Evolutionary conservation across 495 filamentous ascomycete genomes (phyloP), one percentile per base, ranked within the genome.

Genomic region (Clohesyomyces aquaticus): DNA sequence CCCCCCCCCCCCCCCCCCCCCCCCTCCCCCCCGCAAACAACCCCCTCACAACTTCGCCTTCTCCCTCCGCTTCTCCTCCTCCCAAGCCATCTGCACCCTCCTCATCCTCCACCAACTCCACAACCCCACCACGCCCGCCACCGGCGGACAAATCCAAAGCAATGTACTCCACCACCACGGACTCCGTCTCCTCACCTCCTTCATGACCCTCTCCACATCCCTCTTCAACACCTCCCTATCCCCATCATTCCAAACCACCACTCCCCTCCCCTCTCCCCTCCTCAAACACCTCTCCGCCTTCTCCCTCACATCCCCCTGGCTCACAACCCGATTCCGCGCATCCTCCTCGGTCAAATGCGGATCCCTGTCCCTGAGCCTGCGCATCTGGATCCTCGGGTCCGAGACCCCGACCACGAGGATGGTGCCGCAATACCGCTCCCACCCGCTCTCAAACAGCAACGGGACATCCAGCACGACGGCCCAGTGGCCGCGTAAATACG

Each of bases 401-500:
- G 73, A 75, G 11, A 96, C 91, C 0, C 86, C 90, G 0, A 98
- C 92, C 10, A 98, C 91, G 52, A 96, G 72, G 0, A 97, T 89
- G 3, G 83, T 84, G 0, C 91, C 89, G 68, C 91, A 96, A 48
- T 93, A 81, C 23, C 83, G 65, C 69, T 98, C 94, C 79, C 96
- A 85, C 2, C 85, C 84, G 61, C 81, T 82, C 78, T 98, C 94
- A 71, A 95, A 97, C 18, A 98, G 82, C 42, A 98, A 77, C 46
- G 94, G 94, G 0, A 98, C 85, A 71, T 98, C 94, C 10, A 98
- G 77, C n/a, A 98, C 88, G 11, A 95, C 90, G 0, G 90, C 92
- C 89, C 93, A 89, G 57, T 84, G 64, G 1, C 93, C 93, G 1
- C 71, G 75, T 1, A 93, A 29, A 61, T 93, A 96, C 32, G 63